Evolutionary conservation across 345 rosid species (phyloP).

Genomic region (Linum lewisii): DNA sequence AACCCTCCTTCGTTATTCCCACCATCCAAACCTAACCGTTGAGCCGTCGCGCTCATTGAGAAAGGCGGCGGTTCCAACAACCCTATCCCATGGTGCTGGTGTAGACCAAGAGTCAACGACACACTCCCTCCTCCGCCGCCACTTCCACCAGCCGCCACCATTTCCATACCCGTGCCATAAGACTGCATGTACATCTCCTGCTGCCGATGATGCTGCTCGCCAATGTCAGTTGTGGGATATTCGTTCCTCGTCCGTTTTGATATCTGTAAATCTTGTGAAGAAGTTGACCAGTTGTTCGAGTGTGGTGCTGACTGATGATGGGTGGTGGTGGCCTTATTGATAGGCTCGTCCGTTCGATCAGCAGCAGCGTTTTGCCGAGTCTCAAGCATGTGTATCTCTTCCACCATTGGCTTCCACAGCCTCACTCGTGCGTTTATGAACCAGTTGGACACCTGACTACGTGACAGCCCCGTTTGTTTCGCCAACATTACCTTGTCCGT

Average conservation of each 20-base stretch:
- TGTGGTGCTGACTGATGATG: too few species aligned
- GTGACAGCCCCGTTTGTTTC: constrained; percentile 80
- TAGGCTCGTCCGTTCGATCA: constrained; percentile 26
- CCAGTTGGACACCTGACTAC: constrained; percentile 93
- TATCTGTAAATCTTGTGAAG: too few species aligned
- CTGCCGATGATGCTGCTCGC: too few species aligned
- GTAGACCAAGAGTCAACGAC: constrained; percentile 76
- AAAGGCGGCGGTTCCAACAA: constrained; percentile 55
- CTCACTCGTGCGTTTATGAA: constrained; percentile 87
- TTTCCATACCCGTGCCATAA: constrained; percentile 4
- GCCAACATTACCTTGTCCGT: constrained; percentile 86
- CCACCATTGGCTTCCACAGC: constrained; percentile 97
- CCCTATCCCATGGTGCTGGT: constrained; percentile 51
- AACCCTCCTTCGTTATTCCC: constrained; percentile 35
- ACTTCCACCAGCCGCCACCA: constrained; percentile 24
- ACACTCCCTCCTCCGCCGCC: constrained; percentile 42
- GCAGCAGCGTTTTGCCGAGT: constrained; percentile 49
- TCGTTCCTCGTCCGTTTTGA: constrained; percentile 20
- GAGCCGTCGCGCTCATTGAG: constrained; percentile 47
- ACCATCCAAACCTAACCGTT: constrained; percentile 52
- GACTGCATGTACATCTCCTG: too few species aligned
- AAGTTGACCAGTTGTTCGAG: too few species aligned
- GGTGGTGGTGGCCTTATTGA: too few species aligned
- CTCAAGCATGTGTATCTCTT: constrained; percentile 81
- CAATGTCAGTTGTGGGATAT: constrained; percentile 19